Conservation (phyloP, 2,329 filamentous ascomycete species). For the Colletotrichum sp. region DNA sequence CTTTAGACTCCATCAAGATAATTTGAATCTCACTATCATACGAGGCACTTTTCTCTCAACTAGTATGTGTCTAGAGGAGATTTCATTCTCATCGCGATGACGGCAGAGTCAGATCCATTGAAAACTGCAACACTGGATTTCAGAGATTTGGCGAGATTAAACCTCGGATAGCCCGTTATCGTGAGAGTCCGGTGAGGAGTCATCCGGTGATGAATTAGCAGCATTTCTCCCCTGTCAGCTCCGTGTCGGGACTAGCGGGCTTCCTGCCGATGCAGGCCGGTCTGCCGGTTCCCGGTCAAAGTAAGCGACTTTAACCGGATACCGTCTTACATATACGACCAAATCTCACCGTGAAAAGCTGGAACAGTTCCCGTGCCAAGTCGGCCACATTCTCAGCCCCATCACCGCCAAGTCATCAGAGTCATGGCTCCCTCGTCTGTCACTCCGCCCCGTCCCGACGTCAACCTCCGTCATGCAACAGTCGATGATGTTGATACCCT, state of each 20-base stretch:
- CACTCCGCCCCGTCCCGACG: neutral
- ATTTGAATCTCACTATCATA: neutral
- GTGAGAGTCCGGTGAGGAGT: neutral
- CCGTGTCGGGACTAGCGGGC: neutral
- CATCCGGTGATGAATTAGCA: neutral
- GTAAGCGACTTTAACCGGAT: neutral
- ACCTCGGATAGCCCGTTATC: neutral
- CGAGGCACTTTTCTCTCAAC: neutral
- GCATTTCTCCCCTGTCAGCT: neutral
- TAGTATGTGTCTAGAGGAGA: neutral
- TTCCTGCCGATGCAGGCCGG: neutral
- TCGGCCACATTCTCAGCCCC: neutral
- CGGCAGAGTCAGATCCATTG: neutral
- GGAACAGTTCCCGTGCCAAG: neutral
- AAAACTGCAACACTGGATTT: neutral
- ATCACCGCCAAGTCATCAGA: neutral
- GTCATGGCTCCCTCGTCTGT: neutral
- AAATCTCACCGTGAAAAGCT: neutral
- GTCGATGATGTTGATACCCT: slow-evolving; percentile 33
- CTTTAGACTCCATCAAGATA: neutral
- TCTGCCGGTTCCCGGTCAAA: neutral
- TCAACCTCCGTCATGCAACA: neutral
- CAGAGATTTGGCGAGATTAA: fast-evolving
- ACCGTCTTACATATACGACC: neutral
- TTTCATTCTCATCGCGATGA: neutral